Base-by-base conservation (phyloP, 164 flowering plant species). In the Tetracentron sinense region DNA sequence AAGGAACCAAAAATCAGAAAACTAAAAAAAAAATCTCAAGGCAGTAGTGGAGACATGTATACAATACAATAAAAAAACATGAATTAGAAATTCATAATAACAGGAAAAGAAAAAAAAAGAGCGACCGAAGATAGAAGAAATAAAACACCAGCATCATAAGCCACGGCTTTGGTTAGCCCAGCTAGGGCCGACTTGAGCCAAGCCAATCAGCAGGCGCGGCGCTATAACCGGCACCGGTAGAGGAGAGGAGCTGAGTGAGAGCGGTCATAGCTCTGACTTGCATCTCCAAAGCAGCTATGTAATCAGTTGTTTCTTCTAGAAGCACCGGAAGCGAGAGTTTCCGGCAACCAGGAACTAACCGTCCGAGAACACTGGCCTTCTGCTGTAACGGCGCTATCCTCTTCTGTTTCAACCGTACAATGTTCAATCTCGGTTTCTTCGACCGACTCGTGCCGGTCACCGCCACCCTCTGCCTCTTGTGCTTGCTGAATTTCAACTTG, bases 291-390 rank as follows among this genome's bases (percentile, higher is more conserved):
- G 96, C 96, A 3, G 87, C 72, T 25, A 89, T 85, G 57, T 86
- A 89, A 61, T 89, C 96, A 12, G 78, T 70, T 0, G 89, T 75
- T 66, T 89, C 96, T 20, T 89, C 96, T 47, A 89, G 72, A 29
- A 89, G 70, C 1, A 67, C 76, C 53, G 92, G 90, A 58, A 86
- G 62, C 23, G 87, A 69, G 47, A 81, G 69, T 59, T 86, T 83
- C 68, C 77, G 72, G 79, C 96, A 85, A n/a, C 96, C 96, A 64
- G 96, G 96, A 30, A 89, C 89, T 26, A 89, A 64, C 47, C 89
- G 77, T 23, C 90, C 90, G 0, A 89, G 83, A 25, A 75, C 70
- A 30, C 78, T 64, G 2, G 71, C 85, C 49, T 78, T 81, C 57
- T 75, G 52, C 58, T 79, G 82, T 51, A 86, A 73, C 15, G 85